phyloP scores from a whole-genome alignment of 768 basidiomycete genomes.

The Mrakia blollopis region DNA sequence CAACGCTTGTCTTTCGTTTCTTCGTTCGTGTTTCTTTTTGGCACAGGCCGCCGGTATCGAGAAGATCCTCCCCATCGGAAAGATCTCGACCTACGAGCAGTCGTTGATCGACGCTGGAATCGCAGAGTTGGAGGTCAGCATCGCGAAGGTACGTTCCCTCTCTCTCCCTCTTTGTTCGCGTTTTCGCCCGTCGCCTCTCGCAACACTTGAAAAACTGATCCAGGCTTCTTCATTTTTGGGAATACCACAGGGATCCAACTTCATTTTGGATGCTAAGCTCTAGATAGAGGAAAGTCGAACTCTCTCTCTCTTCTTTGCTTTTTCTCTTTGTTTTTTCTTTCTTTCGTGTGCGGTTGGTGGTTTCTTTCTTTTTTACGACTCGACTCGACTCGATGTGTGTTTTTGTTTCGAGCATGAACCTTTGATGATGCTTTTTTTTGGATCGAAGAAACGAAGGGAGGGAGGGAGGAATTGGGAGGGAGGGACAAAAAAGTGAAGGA shows the following conservation, averaged over 20 bases:
- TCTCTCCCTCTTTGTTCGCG: not conserved
- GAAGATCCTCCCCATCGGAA: slow-evolving; percentile 76
- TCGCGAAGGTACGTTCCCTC: slow-evolving; percentile 48
- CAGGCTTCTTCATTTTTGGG: not conserved
- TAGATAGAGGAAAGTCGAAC: slow-evolving; percentile 12
- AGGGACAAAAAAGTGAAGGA: too few species aligned
- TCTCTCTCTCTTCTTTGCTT: not conserved
- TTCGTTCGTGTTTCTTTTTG: slow-evolving; percentile 18
- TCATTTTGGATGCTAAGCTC: slow-evolving; percentile 36
- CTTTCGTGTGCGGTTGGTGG: not conserved
- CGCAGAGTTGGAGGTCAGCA: slow-evolving; percentile 69
- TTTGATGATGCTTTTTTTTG: too few species aligned
- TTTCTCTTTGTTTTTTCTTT: not conserved
- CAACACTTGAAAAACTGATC: not conserved
- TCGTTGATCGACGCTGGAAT: slow-evolving; percentile 72
- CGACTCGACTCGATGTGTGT: too few species aligned
- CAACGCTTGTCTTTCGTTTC: slow-evolving; percentile 21
- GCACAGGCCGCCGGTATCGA: slow-evolving; percentile 70
- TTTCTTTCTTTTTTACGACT: too few species aligned
- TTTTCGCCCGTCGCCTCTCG: not conserved
- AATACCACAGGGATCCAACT: slow-evolving; percentile 34
- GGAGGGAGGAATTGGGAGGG: too few species aligned
- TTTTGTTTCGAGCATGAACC: too few species aligned
- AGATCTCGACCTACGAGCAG: slow-evolving; percentile 65
- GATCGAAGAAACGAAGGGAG: too few species aligned